Conservation (phyloP, 2,329 filamentous ascomycete genomes). For the Sporothrix dimorphospora region DNA sequence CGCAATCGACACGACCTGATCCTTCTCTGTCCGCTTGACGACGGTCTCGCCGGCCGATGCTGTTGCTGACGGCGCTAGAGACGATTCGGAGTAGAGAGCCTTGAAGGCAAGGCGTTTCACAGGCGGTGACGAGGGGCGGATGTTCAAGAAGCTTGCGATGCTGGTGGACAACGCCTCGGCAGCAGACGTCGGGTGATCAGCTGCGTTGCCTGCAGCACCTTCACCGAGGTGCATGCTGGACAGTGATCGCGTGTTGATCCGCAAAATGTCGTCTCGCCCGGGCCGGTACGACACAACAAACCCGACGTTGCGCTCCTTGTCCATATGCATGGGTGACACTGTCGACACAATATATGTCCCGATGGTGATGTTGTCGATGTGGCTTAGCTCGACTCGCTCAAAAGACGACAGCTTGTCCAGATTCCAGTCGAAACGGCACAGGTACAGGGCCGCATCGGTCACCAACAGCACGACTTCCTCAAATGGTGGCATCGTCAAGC, state of each 20-base stretch:
- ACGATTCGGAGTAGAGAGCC: constrained; percentile 57
- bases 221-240: constrained; percentile 49
- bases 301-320: constrained; percentile 80
- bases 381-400: constrained; percentile 78
- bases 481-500: constrained; percentile 71
- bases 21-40: constrained; percentile 53
- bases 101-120: constrained; percentile 56
- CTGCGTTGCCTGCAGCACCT: constrained; percentile 28
- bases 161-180: constrained; percentile 37
- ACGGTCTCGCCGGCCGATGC: constrained; percentile 48
- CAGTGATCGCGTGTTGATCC: constrained; percentile 85
- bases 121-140: constrained; percentile 41
- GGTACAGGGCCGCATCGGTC: constrained; percentile 82
- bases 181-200: constrained; percentile 18
- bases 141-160: constrained; percentile 49
- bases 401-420: constrained; percentile 93
- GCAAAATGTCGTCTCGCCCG: constrained; percentile 69
- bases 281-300: constrained; percentile 78
- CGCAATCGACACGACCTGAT: constrained; percentile 67
- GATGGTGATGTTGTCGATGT: constrained; percentile 71
- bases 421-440: constrained; percentile 92
- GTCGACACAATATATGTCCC: constrained; percentile 92
- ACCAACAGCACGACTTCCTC: constrained; percentile 88
- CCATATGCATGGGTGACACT: constrained; percentile 73
- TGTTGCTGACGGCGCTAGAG: constrained; percentile 40